These are phyloP conservation scores for Plasmodium billcollinsi DNA, from an alignment of 169 alveolate genomes.

Conservation along the genomic window DNA sequence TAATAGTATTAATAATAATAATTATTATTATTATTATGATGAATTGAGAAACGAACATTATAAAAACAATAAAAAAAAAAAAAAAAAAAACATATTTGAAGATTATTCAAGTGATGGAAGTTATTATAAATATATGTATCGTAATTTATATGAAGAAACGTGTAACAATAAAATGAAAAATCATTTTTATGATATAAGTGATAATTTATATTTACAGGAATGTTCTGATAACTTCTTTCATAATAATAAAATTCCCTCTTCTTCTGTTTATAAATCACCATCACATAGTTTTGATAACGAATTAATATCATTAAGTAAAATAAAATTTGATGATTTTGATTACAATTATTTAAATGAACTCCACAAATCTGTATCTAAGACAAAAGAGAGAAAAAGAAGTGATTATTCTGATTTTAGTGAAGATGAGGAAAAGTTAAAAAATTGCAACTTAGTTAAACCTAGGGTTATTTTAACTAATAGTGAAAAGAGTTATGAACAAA, in stretches of 20 bases:
- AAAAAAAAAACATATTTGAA: constrained; percentile 36
- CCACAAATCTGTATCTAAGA: constrained; percentile 5
- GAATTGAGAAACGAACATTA: neutral
- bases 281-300: constrained; percentile 70
- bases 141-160: constrained; percentile 68
- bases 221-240: constrained; percentile 74
- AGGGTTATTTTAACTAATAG: constrained; percentile 37
- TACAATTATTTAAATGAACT: constrained; percentile 43
- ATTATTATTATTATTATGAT: neutral
- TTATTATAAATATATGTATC: constrained; percentile 63
- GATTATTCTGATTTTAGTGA: neutral
- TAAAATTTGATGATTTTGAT: constrained; percentile 74
- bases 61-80: neutral
- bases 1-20: neutral
- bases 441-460: constrained; percentile 34
- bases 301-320: constrained; percentile 48
- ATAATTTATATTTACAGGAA: constrained; percentile 65
- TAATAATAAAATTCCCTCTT: constrained; percentile 19
- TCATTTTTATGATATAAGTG: constrained; percentile 57
- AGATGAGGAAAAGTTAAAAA: constrained; percentile 15
- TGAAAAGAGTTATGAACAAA: constrained; percentile 13
- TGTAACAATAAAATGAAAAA: constrained; percentile 44
- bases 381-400: neutral
- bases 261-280: constrained; percentile 24
- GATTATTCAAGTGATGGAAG: constrained; percentile 77